phyloP scores from a whole-genome alignment of 148 eudicot genomes.

The Amaranthus cruentus region DNA sequence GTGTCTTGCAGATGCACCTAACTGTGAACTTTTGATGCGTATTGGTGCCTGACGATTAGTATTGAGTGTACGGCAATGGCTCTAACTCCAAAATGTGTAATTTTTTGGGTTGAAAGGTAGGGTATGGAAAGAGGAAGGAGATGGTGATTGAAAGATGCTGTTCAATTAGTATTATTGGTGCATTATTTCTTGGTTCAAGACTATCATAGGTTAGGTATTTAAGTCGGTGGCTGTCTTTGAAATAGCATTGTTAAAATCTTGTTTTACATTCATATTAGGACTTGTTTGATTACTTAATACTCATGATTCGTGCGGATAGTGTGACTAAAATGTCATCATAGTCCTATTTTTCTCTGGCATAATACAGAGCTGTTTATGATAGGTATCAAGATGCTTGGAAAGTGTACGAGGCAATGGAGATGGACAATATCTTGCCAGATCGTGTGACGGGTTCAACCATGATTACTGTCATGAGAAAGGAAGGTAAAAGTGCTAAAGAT shows the following conservation, averaged over 20 bases:
- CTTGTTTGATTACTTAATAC: neutral
- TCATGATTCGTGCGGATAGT: neutral
- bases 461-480: conserved; percentile 81
- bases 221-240: neutral
- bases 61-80: neutral
- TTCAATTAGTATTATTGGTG: neutral
- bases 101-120: neutral
- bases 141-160: neutral
- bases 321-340: neutral
- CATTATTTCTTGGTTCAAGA: neutral
- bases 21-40: neutral
- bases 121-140: neutral
- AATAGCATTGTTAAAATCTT: neutral
- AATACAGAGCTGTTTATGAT: conserved; percentile 19
- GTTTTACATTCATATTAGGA: neutral
- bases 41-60: neutral
- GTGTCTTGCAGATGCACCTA: neutral
- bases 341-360: conserved; percentile 5
- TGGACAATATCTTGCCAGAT: conserved; percentile 63
- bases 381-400: conserved; percentile 83
- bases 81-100: neutral
- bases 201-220: neutral
- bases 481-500: conserved; percentile 74
- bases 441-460: conserved; percentile 80
- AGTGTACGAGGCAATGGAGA: conserved; percentile 69